phyloP scores from a whole-genome alignment of 345 rosid genomes.

The Erucastrum elatum region DNA sequence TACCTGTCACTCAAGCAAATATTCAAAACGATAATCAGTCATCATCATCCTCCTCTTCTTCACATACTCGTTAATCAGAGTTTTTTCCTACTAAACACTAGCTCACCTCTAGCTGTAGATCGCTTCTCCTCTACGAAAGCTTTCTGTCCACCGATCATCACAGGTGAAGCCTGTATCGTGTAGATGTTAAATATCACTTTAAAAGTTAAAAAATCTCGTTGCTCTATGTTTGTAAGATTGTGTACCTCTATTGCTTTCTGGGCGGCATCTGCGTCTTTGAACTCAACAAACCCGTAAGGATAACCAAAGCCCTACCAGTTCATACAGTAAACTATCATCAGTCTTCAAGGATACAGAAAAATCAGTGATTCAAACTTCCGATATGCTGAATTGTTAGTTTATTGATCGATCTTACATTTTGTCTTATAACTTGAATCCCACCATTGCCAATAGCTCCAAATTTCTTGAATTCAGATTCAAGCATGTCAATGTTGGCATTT shows the following conservation, averaged over 20 bases:
- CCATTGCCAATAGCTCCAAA: conserved; percentile 72
- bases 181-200: neutral
- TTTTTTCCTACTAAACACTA: neutral
- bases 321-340: neutral
- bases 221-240: neutral
- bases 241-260: conserved; percentile 86
- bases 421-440: conserved; percentile 44
- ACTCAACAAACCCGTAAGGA: conserved; percentile 91
- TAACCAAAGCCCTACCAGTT: conserved; percentile 52
- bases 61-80: neutral
- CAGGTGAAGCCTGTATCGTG: conserved; percentile 74
- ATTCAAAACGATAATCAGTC: neutral
- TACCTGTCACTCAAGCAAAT: conserved; percentile 20
- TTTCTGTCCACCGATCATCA: conserved; percentile 60
- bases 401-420: conserved; percentile 18
- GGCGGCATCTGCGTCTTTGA: conserved; percentile 67
- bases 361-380: neutral
- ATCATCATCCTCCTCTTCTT: neutral
- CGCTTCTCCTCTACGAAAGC: conserved; percentile 73
- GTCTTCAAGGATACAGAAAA: neutral
- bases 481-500: conserved; percentile 54
- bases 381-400: neutral
- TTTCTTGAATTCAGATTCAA: conserved; percentile 75
- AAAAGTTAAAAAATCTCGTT: neutral
- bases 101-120: conserved; percentile 31